phyloP scores from a whole-genome alignment of 768 basidiomycete genomes.

The Mycena galopus region DNA sequence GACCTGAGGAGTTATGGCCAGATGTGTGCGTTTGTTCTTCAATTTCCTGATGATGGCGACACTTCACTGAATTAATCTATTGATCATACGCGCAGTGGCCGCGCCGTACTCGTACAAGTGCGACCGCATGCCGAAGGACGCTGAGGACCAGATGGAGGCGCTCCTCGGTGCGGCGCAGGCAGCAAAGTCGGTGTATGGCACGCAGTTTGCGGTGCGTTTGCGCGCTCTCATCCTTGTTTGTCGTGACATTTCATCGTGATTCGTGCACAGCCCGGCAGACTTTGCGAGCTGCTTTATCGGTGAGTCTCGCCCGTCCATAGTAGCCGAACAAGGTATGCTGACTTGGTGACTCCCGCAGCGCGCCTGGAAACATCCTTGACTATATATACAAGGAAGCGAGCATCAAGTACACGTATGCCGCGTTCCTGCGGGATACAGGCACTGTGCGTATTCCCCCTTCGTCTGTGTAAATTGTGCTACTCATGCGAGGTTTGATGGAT shows the following conservation, averaged over 20 bases:
- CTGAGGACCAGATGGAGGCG: conserved; percentile 82
- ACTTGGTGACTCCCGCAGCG: conserved; percentile 43
- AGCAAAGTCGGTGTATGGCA: conserved; percentile 66
- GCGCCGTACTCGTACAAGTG: conserved; percentile 75
- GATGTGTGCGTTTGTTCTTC: conserved; percentile 66
- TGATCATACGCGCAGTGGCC: conserved; percentile 67
- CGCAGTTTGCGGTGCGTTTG: conserved; percentile 54
- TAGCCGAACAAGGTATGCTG: background rate
- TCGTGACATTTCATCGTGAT: background rate
- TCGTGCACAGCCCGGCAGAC: conserved; percentile 53
- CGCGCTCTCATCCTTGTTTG: background rate
- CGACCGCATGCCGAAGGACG: conserved; percentile 65
- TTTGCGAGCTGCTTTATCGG: conserved; percentile 62
- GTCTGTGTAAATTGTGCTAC: background rate
- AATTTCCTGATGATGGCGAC: too few species aligned
- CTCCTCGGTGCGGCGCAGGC: conserved; percentile 75
- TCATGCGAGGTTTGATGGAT: background rate
- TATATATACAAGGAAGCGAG: conserved; percentile 70
- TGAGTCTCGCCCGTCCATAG: conserved; percentile 32
- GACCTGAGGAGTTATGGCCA: conserved; percentile 89
- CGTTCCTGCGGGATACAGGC: conserved; percentile 78
- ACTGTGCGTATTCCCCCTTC: conserved; percentile 59
- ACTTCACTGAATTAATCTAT: background rate
- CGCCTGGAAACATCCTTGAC: conserved; percentile 76
- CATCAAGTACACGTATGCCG: conserved; percentile 74